phyloP scores from a whole-genome alignment of 768 basidiomycete genomes.

The Amanita brunnescens region DNA sequence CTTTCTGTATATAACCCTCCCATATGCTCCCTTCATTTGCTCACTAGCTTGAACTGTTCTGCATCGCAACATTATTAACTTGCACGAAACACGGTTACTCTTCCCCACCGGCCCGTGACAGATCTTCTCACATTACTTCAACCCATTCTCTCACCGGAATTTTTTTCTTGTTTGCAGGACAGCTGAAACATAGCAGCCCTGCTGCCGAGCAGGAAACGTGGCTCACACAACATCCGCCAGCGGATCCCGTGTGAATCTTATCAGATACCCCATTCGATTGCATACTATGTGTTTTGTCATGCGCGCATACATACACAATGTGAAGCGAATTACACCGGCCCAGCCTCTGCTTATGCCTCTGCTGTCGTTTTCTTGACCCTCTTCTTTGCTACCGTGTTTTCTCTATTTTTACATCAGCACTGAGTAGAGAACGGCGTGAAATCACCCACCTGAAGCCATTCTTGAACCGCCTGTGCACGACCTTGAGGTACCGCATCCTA shows the following conservation, averaged over 20 bases:
- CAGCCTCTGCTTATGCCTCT: conserved; percentile 20
- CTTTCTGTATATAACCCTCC: background rate
- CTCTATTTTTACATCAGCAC: conserved; percentile 35
- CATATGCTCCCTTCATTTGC: background rate
- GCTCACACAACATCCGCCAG: background rate
- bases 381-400: conserved; percentile 89
- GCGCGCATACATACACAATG: background rate
- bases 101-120: background rate
- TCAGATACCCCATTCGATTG: background rate
- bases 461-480: conserved; percentile 94
- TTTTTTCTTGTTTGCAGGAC: background rate
- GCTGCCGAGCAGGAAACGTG: background rate
- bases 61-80: background rate
- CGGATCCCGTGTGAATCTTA: background rate
- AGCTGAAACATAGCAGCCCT: background rate
- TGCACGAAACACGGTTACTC: background rate
- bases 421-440: too few species aligned
- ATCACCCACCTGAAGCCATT: conserved; percentile 82
- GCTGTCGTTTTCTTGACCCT: conserved; percentile 52
- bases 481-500: conserved; percentile 89
- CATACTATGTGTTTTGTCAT: background rate
- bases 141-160: background rate
- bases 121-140: background rate
- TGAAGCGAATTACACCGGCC: background rate
- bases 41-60: background rate